Base-by-base conservation (phyloP, 768 basidiomycete species). In the Mycena alexandri region DNA sequence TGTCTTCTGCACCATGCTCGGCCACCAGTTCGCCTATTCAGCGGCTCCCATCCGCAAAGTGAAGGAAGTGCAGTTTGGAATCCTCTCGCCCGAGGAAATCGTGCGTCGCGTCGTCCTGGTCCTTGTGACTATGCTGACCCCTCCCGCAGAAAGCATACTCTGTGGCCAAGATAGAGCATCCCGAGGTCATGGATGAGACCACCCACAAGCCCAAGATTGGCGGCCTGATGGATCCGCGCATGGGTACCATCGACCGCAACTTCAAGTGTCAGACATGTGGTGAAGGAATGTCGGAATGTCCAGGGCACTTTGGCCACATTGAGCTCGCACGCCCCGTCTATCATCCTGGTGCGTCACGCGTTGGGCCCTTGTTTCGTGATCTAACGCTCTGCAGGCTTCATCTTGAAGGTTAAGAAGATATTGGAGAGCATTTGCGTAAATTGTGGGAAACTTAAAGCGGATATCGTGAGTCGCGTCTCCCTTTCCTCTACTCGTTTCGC, bases 211-310 rank as follows among this genome's bases (percentile, higher is more conserved):
- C 94, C 25, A 98, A 98, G 82, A 84, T 89, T 25, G 96, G 95
- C 53, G 98, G 98, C 51, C 83, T 99, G 76, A 97, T 97, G 93
- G 98, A 99, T 82, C 95, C 96, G 56, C 90, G 95, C 66, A 95
- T 99, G 93, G 98, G 98, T 43, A 99, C 95, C 33, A 97, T 96
- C 74, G 95, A 96, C 84, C 87, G 95, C 72, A 96, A 96, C 78
- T 96, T 97, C 83, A 99, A 99, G 84, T 99, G 98, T 78, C 96
- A 98, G 84, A 99, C 98, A 33, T 99, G 98, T 79, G 96, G 96
- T 72, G 98, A 99, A 86, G 97, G 96, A n/a, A 98, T 99, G 96
- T 92, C 95, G 19, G 98, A 99, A 78, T 99, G 98, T 83, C 96
- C 98, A 29, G 98, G 98, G 56, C 98, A 99, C 79, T 99, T 99